Base-by-base conservation (phyloP, 1,139 yeast species). In the Taiozyma sp. region DNA sequence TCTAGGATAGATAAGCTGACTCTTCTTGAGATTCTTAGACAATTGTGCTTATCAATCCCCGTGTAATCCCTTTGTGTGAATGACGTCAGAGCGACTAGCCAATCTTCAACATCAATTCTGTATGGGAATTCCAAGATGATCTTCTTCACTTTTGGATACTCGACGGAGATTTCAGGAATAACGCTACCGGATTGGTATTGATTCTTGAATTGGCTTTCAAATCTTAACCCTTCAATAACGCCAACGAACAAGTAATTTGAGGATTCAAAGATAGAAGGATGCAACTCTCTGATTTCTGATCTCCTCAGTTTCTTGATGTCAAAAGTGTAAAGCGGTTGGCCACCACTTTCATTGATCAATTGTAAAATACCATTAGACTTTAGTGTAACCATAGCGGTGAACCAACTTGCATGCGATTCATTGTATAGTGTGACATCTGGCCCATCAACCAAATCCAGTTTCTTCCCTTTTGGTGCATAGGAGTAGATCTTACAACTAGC, bases 81-180 rank as follows among this genome's bases (percentile, higher is more conserved):
- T 24, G 88, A 79, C 53, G 77, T 79, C 51, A 89, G 68, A 0
- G 91, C 85, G 8, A 88, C 87, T 58, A 81, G 76, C 96, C 97
- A 89, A 64, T 87, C 95, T 59, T 85, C 95, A 49, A 85, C 74
- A 65, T 88, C 96, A 37, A 82, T 80, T 57, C 81, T 81, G 42
- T 83, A 70, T 1, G 87, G 85, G 57, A 88, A 88, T 58, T 81
- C 82, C 47, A 86, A 71, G 35, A 83, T 68, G 2, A 84, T 69
- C 51, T 77, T 73, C 53, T 59, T 42, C 7, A 51, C 46, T 43
- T 42, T 48, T 6, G 44, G 44, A 5, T 42, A 43, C 13, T 46
- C 47, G 9, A 40, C 16, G 3, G 55, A 53, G 5, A 53, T 24
- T 14, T 41, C 30, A 5, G 48, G 56, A 46, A 9, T 57, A 54